Evolutionary conservation across 78 protist genomes (phyloP).

Genomic region (Protostelium mycophagum): DNA sequence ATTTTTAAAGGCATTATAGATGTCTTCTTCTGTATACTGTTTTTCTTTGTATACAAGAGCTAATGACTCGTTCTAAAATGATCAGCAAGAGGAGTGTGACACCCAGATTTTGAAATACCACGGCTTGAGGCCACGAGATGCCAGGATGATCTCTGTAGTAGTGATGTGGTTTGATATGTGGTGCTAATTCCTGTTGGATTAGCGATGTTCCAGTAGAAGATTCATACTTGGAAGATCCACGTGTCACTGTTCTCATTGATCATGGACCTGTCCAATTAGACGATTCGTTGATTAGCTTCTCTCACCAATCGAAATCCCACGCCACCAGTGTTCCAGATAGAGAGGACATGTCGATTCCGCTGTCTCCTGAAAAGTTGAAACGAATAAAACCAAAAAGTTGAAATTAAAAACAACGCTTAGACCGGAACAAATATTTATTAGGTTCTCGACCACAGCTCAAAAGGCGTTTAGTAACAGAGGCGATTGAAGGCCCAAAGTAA

Average conservation of each 20-base stretch:
- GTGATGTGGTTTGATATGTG: background rate
- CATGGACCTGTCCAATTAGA: background rate
- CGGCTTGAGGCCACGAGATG: background rate
- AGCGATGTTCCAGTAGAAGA: background rate
- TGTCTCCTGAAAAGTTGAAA: no score
- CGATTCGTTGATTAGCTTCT: background rate
- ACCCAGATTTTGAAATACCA: no score
- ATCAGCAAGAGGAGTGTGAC: background rate
- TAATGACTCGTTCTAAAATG: background rate
- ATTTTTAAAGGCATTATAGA: background rate
- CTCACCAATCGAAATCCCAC: background rate
- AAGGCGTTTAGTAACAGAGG: no score
- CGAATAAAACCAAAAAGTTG: no score
- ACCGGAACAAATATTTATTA: no score
- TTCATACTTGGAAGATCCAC: background rate
- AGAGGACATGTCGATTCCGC: no score
- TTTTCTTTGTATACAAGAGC: background rate
- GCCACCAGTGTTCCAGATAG: background rate
- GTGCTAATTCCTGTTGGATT: background rate
- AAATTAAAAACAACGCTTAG: no score
- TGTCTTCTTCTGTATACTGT: background rate
- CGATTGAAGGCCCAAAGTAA: no score
- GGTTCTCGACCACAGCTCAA: no score
- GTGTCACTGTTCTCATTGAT: background rate
- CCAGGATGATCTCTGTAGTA: background rate